Base-by-base conservation (phyloP, 2,329 filamentous ascomycete genomes). In the Fusarium sp. region DNA sequence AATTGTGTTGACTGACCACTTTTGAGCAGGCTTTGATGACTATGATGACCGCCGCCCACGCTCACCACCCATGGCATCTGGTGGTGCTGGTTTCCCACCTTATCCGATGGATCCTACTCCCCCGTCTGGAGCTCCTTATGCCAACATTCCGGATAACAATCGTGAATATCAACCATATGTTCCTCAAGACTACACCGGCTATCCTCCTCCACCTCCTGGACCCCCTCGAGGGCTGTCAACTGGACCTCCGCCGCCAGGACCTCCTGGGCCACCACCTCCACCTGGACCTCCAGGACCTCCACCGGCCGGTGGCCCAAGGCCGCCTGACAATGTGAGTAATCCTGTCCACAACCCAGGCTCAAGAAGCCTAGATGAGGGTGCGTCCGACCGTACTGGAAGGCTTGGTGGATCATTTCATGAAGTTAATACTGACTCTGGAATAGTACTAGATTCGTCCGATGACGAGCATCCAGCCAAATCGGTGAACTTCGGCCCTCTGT, bases 11-110 rank as follows among this genome's bases (percentile, higher is more conserved):
- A 44, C 71, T 76, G 45, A 75, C 65, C 34, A 49, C 46, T 34
- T n/a, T 53, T 44, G 30, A 52, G 29, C 38, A 70, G 73, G 60
- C 30, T 70, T 49, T 22, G 80, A 81, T n/a, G 75, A 78, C 20
- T 80, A 82, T 67, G 76, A 81, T 43, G 75, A 79, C 55, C 74
- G 76, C 42, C 81, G 80, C 14, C 78, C 81, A 7, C 81, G 82
- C 8, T 87, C 85, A 4, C 85, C 85, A 1, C 83, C 84, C 5
- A 84, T 81, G 57, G 84, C 84, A 6, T 87, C 85, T 4, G 85
- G 85, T n/a, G 85, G 85, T 15, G 82, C 82, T 18, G 86, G 81
- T 73, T 86, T 84, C 63, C 83, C 82, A 5, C 82, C 83, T 5
- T 81, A 82, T 50, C 80, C 81, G 9, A 73, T 72, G 66, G 59